These are phyloP conservation scores for Iberis pinnata DNA, from an alignment of 345 rosid genomes.

Conservation along the genomic window DNA sequence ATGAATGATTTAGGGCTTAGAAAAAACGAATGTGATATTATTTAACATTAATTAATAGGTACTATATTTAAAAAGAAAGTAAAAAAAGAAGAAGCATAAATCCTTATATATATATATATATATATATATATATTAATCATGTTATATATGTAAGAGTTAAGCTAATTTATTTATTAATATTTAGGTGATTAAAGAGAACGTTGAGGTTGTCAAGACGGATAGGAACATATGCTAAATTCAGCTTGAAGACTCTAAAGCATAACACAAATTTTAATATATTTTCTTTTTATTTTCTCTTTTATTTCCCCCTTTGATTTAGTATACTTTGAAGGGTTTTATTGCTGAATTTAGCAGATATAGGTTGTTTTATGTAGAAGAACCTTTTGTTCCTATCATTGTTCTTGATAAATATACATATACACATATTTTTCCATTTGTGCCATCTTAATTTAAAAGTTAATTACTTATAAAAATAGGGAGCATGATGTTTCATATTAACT, in stretches of 20 bases:
- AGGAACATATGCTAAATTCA: constrained; percentile 41
- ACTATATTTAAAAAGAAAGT: background rate
- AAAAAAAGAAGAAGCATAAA: too few relatives aligned
- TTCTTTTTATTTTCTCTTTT: background rate
- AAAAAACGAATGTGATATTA: constrained; percentile 6
- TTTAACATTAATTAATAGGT: background rate
- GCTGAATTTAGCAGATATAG: constrained; percentile 37
- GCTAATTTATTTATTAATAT: constrained; percentile 8
- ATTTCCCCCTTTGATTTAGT: background rate
- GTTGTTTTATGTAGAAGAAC: constrained; percentile 31
- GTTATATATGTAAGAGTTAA: constrained; percentile 7
- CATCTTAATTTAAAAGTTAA: constrained; percentile 8
- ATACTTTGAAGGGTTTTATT: constrained; percentile 8
- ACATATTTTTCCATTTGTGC: constrained; percentile 2
- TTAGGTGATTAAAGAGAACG: constrained; percentile 23
- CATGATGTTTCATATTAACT: background rate
- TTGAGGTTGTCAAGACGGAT: constrained; percentile 33
- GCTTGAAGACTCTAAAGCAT: constrained; percentile 29
- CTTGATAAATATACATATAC: constrained; percentile 24
- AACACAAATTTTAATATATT: constrained; percentile 25
- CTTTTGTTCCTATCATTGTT: constrained; percentile 37
- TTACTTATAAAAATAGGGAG: background rate
- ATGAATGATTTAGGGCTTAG: constrained; percentile 27
- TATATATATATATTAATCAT: background rate
- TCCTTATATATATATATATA: too few relatives aligned